Evolutionary conservation across 2,329 filamentous ascomycete genomes (phyloP).

Genomic region (Leptographium radiaticola): DNA sequence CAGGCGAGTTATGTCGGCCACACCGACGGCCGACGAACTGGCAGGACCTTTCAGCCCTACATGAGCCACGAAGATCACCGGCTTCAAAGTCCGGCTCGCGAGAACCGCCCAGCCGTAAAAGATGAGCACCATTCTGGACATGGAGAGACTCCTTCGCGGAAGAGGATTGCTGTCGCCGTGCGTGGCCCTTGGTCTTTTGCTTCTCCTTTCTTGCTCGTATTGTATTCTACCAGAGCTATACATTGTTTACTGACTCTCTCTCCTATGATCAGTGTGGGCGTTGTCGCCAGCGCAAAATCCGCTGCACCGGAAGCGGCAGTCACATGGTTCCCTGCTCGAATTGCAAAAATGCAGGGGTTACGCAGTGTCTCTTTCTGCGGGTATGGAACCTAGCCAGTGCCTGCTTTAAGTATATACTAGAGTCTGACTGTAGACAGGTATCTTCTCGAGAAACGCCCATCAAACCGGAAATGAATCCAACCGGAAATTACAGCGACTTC

Average conservation of each 20-base stretch:
- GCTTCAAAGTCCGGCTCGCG: conserved; percentile 22
- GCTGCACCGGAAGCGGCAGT: conserved; percentile 76
- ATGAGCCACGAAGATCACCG: conserved; percentile 22
- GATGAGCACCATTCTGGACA: conserved; percentile 26
- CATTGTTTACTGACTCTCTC: background rate
- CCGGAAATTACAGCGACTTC: conserved; percentile 15
- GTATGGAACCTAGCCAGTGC: conserved; percentile 29
- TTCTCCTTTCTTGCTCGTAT: background rate
- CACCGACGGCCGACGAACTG: conserved; percentile 27
- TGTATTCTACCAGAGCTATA: background rate
- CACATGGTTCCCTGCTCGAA: conserved; percentile 69
- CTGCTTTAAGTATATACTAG: background rate
- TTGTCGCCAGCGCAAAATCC: conserved; percentile 88
- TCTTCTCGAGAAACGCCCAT: conserved; percentile 24
- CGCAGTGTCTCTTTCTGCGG: conserved; percentile 67
- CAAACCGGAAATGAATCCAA: conserved; percentile 14
- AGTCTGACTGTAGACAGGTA: conserved; percentile 17
- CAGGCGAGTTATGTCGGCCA: conserved; percentile 22
- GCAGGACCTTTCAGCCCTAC: conserved; percentile 26
- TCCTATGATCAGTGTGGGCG: conserved; percentile 55
- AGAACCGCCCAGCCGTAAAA: conserved; percentile 24
- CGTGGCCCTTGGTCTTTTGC: background rate
- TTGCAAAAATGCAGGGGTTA: conserved; percentile 61
- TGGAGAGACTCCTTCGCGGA: conserved; percentile 33
- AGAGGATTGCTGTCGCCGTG: conserved; percentile 47